Evolutionary conservation across 176 grass and related monocot species (phyloP).

Genomic region (Triticum monococcum): DNA sequence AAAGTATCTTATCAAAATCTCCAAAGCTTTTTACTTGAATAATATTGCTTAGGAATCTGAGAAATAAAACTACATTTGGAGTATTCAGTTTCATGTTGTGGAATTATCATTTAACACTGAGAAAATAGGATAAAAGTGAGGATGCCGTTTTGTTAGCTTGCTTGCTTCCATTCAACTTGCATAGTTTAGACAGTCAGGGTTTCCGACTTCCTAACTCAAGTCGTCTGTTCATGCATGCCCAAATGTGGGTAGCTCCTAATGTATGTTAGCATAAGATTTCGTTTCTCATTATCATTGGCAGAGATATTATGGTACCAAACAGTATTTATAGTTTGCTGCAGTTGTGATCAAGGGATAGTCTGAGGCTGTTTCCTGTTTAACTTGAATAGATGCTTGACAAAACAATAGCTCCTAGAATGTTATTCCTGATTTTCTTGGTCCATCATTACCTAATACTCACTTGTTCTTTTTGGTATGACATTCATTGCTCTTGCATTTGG

Average conservation of each 20-base stretch:
- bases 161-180: not conserved
- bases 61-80: not conserved
- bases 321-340: not conserved
- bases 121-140: constrained; percentile 3
- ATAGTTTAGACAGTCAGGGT: not conserved
- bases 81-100: not conserved
- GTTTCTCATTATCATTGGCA: not conserved
- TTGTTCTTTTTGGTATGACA: constrained; percentile 21
- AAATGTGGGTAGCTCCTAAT: not conserved
- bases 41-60: not conserved
- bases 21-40: not conserved
- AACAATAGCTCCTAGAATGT: not conserved
- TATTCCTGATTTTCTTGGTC: constrained; percentile 11
- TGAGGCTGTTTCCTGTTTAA: not conserved
- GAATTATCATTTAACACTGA: not conserved
- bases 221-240: not conserved
- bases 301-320: not conserved
- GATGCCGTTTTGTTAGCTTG: not conserved
- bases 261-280: not conserved
- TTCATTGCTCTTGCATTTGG: constrained; percentile 18
- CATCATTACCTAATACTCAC: not conserved
- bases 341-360: not conserved
- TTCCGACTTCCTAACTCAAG: not conserved
- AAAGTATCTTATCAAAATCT: not conserved
- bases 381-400: constrained; percentile 1